Evolutionary conservation across 495 filamentous ascomycete genomes (phyloP), one percentile per base, ranked within the genome.

Genomic region (Viridothelium virens): DNA sequence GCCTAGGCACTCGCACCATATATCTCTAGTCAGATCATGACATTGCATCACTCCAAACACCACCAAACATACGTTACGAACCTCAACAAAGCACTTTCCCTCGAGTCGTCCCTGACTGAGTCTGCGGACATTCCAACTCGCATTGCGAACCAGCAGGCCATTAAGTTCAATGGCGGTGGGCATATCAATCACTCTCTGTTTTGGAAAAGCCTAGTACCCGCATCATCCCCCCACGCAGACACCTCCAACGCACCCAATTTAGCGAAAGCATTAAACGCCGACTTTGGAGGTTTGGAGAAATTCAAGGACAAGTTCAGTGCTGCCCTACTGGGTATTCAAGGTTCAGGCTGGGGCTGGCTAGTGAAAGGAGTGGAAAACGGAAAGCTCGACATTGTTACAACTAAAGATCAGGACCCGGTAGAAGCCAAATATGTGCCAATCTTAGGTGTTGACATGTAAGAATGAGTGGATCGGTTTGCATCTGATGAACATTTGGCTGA

Each of bases 151-250:
- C 73, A 74, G 41, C 62, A 74, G n/a, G 68, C 41, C 48, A 76
- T 79, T 50, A 67, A 68, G 14, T 78, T 77, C 71, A 74, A 79
- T 46, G 77, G 74, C 31, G 77, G 77, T 53, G 77, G 77, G 11
- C 77, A 79, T 64, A 73, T 77, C 69, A 79, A 79, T 62, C 77
- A 79, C 70, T 73, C 71, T 25, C 73, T 79, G 64, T 79, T 79
- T 70, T 79, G 77, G 77, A 68, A 72, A 68, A 79, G 77, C 67
- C 68, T 79, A 2, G 66, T 66, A 39, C 69, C 73, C 31, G 66
- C 70, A 33, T 65, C 56, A 37, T 71, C 73, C 3, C 36, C 65
- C 4, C 70, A 73, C 25, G 66, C 72, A 12, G 70, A 72, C 36
- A 16, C 61, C 6, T 67, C 69, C 4, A 63, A 73, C 0, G 73